These are phyloP conservation scores for Bremia lactucae DNA, from an alignment of 352 stramenopile species.

Conservation along the genomic window DNA sequence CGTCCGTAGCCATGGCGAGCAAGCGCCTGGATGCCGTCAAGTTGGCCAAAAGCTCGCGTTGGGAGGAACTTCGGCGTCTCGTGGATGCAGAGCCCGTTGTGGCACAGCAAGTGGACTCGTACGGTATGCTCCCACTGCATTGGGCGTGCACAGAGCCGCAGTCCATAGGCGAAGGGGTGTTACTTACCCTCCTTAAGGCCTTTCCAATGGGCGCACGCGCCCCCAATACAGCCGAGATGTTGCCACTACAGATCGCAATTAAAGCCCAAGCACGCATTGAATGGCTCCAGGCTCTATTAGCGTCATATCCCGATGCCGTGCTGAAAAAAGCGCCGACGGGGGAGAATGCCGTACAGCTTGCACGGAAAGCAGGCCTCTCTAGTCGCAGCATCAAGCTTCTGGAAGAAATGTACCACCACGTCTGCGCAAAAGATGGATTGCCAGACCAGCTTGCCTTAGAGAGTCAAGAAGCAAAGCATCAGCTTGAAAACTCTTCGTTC, in stretches of 20 bases:
- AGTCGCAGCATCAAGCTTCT: conserved; percentile 59
- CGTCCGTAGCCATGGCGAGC: conserved; percentile 19
- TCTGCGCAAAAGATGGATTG: conserved; percentile 58
- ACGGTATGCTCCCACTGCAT: conserved; percentile 82
- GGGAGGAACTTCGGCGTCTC: conserved; percentile 64
- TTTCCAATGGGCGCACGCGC: conserved; percentile 52
- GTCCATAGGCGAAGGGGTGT: conserved; percentile 56
- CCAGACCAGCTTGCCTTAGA: conserved; percentile 42
- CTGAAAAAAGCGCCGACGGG: conserved; percentile 60
- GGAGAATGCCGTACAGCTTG: conserved; percentile 69
- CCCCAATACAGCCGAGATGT: conserved; percentile 73
- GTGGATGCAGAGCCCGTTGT: conserved; percentile 57
- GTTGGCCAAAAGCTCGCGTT: conserved; percentile 70
- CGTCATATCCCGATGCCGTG: conserved; percentile 72
- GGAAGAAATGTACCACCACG: conserved; percentile 83
- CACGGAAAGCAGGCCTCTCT: conserved; percentile 43
- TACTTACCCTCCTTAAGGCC: conserved; percentile 73
- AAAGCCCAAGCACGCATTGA: conserved; percentile 81
- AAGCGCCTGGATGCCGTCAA: conserved; percentile 78
- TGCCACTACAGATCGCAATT: conserved; percentile 82
- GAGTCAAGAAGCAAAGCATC: conserved; percentile 23
- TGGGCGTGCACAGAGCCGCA: conserved; percentile 81
- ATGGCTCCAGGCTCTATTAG: conserved; percentile 76
- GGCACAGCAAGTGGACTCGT: conserved; percentile 74
- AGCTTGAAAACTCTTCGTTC: conserved; percentile 8